Evolutionary conservation across 257 asterid species (phyloP).

Genomic region (Primulina eburnea): DNA sequence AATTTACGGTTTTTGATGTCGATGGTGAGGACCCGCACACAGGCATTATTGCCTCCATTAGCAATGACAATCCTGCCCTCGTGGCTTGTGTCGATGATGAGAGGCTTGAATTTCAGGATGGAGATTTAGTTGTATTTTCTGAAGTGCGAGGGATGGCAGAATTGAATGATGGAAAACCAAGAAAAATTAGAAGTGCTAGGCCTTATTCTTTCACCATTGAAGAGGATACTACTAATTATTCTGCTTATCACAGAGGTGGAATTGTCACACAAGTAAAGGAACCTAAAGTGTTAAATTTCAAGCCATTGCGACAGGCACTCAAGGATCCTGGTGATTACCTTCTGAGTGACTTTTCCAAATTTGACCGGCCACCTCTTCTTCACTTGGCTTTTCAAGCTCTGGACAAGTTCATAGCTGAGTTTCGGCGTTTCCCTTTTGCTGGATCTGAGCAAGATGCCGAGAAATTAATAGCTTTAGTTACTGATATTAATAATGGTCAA

Average conservation of each 20-base stretch:
- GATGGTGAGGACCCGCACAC: constrained; percentile 55
- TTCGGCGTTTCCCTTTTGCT: constrained; percentile 45
- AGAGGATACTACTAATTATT: constrained; percentile 41
- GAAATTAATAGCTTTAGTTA: constrained; percentile 26
- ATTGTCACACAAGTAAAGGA: constrained; percentile 49
- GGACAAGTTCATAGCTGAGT: constrained; percentile 37
- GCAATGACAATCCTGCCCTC: constrained; percentile 48
- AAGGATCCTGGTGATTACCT: constrained; percentile 54
- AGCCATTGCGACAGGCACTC: constrained; percentile 39
- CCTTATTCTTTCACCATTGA: constrained; percentile 43
- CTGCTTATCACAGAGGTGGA: constrained; percentile 44
- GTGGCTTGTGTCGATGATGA: constrained; percentile 52
- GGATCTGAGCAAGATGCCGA: constrained; percentile 48
- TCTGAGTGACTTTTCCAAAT: constrained; percentile 45
- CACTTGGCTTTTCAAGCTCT: constrained; percentile 52
- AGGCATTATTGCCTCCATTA: constrained; percentile 48
- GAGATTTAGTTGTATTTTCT: constrained; percentile 52
- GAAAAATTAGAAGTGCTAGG: constrained; percentile 36
- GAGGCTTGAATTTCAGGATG: constrained; percentile 54
- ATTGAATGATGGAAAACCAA: constrained; percentile 45
- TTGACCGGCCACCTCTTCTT: constrained; percentile 47
- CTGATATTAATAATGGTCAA: constrained; percentile 29
- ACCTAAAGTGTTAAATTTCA: constrained; percentile 45
- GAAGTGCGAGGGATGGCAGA: constrained; percentile 49
- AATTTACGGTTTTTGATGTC: constrained; percentile 46